A percentile compares a stretch with the other conserved stretches of the same genome.
phyloP scores from a whole-genome alignment of 805 yeast genomes.

The Hanseniaspora lindneri region DNA sequence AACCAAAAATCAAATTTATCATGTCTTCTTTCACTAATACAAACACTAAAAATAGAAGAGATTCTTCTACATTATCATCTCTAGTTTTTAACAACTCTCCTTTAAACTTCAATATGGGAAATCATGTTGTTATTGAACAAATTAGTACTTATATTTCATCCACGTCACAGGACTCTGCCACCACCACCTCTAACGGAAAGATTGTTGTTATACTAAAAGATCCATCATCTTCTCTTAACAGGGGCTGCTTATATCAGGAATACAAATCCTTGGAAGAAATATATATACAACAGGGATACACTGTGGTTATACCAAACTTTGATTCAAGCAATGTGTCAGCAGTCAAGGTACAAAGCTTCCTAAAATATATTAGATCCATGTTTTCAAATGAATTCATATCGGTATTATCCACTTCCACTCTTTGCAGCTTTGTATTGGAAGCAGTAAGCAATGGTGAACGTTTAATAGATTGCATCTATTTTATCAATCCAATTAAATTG shows the following conservation, averaged over 20 bases:
- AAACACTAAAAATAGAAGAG: conserved; percentile 6
- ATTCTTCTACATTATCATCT: conserved; percentile 11
- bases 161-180: too few species aligned
- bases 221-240: not conserved
- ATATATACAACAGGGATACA: conserved; percentile 14
- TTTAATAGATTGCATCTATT: conserved; percentile 9
- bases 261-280: conserved; percentile 9
- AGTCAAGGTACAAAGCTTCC: conserved; percentile 4
- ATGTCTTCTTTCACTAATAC: conserved; percentile 5
- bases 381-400: conserved; percentile 9
- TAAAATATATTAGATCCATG: conserved; percentile 2
- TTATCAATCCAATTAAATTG: conserved; percentile 12
- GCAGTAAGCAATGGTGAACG: not conserved
- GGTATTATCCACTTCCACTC: conserved; percentile 3
- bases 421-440: conserved; percentile 1
- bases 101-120: conserved; percentile 6
- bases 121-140: conserved; percentile 8
- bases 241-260: conserved; percentile 12
- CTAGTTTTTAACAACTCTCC: conserved; percentile 2
- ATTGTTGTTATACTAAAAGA: conserved; percentile 13
- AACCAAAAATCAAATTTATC: not conserved
- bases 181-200: conserved; percentile 10
- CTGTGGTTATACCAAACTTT: conserved; percentile 13
- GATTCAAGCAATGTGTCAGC: not conserved
- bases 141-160: conserved; percentile 15